Percentiles rank a stretch among this genome's conserved stretches.
Conservation (phyloP, 768 basidiomycete genomes). For the Hydnomerulius pinastri region DNA sequence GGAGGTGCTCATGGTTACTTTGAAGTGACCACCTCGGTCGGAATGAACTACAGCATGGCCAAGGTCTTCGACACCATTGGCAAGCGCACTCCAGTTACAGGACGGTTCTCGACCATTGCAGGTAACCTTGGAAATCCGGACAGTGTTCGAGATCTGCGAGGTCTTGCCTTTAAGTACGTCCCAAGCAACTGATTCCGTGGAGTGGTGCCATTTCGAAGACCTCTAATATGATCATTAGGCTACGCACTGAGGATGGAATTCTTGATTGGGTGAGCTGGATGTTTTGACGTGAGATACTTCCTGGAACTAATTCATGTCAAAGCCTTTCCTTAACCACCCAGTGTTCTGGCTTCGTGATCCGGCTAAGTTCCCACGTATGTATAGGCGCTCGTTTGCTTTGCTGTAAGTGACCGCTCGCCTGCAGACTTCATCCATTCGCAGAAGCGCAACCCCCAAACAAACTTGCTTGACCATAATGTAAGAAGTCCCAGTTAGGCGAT, state of each 20-base stretch:
- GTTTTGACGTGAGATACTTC: slow-evolving; percentile 2
- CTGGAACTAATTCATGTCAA: slow-evolving; percentile 2
- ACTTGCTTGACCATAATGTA: slow-evolving; percentile 42
- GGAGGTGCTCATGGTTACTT: slow-evolving; percentile 19
- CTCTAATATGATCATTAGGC: slow-evolving; percentile 15
- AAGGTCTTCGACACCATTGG: slow-evolving; percentile 15
- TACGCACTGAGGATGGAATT: slow-evolving; percentile 40
- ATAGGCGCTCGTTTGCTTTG: neutral
- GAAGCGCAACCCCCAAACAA: slow-evolving; percentile 52
- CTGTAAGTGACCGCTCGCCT: slow-evolving; percentile 7
- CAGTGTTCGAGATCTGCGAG: slow-evolving; percentile 50
- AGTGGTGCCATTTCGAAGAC: slow-evolving; percentile 12
- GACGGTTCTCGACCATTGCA: slow-evolving; percentile 55
- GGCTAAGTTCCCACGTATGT: slow-evolving; percentile 48
- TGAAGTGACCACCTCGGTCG: slow-evolving; percentile 17
- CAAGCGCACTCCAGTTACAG: slow-evolving; percentile 18
- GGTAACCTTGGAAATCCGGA: slow-evolving; percentile 55
- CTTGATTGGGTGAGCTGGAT: slow-evolving; percentile 37
- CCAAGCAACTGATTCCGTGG: slow-evolving; percentile 10
- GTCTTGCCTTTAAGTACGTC: slow-evolving; percentile 51
- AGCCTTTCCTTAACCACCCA: slow-evolving; percentile 43
- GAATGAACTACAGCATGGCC: slow-evolving; percentile 18
- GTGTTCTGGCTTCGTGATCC: slow-evolving; percentile 51
- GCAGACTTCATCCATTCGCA: slow-evolving; percentile 39
- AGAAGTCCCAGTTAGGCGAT: neutral